Evolutionary conservation across 2,329 filamentous ascomycete genomes (phyloP).

Genomic region (Apiospora arundinis): DNA sequence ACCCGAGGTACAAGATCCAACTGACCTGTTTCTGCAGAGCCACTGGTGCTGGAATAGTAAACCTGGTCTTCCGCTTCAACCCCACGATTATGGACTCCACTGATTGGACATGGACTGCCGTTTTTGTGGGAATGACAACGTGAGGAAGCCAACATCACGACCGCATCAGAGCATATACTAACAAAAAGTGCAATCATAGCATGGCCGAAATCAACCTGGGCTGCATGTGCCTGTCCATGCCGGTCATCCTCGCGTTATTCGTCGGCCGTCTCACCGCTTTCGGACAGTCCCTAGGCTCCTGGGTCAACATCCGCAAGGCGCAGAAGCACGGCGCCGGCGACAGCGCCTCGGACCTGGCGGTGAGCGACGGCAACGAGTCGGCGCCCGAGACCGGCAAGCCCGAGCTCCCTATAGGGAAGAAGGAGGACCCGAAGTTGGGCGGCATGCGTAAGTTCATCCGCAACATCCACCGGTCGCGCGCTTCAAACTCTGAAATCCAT

Average conservation of each 20-base stretch:
- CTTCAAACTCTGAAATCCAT: background rate
- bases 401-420: background rate
- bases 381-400: background rate
- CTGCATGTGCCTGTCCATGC: background rate
- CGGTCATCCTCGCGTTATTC: background rate
- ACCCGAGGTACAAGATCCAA: background rate
- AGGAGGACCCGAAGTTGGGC: background rate
- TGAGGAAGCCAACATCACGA: background rate
- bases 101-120: background rate
- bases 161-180: background rate
- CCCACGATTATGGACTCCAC: background rate
- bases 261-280: background rate
- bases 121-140: background rate
- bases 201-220: background rate
- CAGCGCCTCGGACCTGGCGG: background rate
- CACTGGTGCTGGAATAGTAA: background rate
- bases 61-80: background rate
- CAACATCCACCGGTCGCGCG: background rate
- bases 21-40: background rate
- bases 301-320: background rate
- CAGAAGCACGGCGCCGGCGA: background rate
- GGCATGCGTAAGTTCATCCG: conserved; percentile 3
- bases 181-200: background rate
- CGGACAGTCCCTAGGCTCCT: background rate
- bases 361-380: background rate